Evolutionary conservation across 495 filamentous ascomycete genomes (phyloP).

Genomic region (Aspergillus hancockii): DNA sequence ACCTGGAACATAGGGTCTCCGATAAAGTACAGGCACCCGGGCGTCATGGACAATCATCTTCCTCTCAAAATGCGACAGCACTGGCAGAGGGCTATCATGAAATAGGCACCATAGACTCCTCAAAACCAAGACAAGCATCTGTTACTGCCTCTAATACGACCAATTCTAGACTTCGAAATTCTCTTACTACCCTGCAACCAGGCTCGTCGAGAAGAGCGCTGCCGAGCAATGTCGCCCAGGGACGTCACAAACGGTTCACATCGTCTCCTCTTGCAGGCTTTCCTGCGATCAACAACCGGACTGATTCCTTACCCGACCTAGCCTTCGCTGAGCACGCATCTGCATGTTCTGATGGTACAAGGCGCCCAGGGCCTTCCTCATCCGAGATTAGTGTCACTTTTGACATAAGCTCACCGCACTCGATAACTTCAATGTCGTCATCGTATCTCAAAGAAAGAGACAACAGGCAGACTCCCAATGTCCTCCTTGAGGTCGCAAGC

Average conservation of each 20-base stretch:
- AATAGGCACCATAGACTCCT: background rate
- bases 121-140: background rate
- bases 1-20: slow-evolving; percentile 18
- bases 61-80: background rate
- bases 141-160: background rate
- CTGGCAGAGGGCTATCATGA: background rate
- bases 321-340: background rate
- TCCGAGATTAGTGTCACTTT: background rate
- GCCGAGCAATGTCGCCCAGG: slow-evolving; percentile 14
- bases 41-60: background rate
- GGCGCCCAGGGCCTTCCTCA: background rate
- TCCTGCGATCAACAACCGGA: slow-evolving; percentile 18
- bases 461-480: background rate
- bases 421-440: background rate
- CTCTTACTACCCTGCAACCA: background rate
- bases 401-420: background rate
- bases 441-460: background rate
- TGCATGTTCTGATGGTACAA: background rate
- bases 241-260: slow-evolving; percentile 28
- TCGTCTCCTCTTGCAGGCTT: slow-evolving; percentile 38
- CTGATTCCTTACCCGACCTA: background rate
- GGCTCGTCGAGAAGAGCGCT: slow-evolving; percentile 5
- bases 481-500: background rate
- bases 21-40: background rate
- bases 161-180: background rate